Conservation (phyloP, 2,329 filamentous ascomycete genomes). For the Cercospora sesami region DNA sequence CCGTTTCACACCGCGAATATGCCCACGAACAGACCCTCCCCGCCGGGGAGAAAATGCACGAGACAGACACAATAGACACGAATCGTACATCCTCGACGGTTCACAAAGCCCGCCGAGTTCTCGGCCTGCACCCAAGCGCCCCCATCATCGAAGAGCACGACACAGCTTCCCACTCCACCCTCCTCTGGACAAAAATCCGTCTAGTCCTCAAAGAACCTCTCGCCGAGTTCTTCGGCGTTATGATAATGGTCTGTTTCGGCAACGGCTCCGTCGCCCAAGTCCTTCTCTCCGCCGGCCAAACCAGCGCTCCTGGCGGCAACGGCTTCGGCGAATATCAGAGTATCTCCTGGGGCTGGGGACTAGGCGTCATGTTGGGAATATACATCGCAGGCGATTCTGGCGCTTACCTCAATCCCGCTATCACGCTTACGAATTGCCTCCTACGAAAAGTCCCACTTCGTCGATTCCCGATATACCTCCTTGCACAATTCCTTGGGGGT, state of each 20-base stretch:
- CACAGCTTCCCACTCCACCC: conserved; percentile 37
- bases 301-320: conserved; percentile 44
- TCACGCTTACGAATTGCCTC: conserved; percentile 68
- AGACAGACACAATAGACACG: conserved; percentile 7
- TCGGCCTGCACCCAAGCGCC: conserved; percentile 44
- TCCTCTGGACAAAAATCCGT: conserved; percentile 44
- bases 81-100: conserved; percentile 15
- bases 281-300: conserved; percentile 41
- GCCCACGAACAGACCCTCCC: conserved; percentile 15
- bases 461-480: conserved; percentile 66
- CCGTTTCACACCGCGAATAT: conserved; percentile 11
- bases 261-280: conserved; percentile 49
- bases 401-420: conserved; percentile 58
- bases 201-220: conserved; percentile 44
- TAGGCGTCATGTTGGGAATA: conserved; percentile 67
- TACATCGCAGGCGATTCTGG: conserved; percentile 38
- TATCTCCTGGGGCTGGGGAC: conserved; percentile 51
- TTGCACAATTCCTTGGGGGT: conserved; percentile 67
- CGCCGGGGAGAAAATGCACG: conserved; percentile 13
- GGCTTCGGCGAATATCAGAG: conserved; percentile 47
- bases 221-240: conserved; percentile 47
- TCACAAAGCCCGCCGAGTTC: conserved; percentile 11
- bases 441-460: conserved; percentile 69
- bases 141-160: conserved; percentile 48
- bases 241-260: conserved; percentile 48